phyloP scores from a whole-genome alignment of 495 filamentous ascomycete species.

The Jackrogersella minutella region DNA sequence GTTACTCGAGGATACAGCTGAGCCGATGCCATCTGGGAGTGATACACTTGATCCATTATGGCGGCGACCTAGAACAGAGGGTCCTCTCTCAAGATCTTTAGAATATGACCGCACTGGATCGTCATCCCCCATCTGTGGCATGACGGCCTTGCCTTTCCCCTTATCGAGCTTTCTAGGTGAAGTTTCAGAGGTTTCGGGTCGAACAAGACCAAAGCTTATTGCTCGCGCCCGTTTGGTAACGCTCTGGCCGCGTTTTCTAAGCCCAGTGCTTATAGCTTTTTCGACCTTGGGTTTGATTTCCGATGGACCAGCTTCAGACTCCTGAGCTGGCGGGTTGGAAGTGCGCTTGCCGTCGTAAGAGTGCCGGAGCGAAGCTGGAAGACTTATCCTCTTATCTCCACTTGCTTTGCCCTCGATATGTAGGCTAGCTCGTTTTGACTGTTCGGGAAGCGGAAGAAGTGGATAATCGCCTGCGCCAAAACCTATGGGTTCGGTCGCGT shows the following conservation, averaged over 20 bases:
- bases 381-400: constrained; percentile 69
- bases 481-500: constrained; percentile 44
- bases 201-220: constrained; percentile 48
- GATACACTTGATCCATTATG: constrained; percentile 51
- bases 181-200: constrained; percentile 27
- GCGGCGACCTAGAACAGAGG: constrained; percentile 43
- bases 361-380: constrained; percentile 65
- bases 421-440: constrained; percentile 66
- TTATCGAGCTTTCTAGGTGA: constrained; percentile 48
- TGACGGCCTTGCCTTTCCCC: constrained; percentile 57
- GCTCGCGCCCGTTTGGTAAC: constrained; percentile 42
- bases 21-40: constrained; percentile 55
- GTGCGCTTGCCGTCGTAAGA: constrained; percentile 59
- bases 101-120: constrained; percentile 47
- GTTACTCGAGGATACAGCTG: constrained; percentile 57
- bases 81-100: constrained; percentile 61
- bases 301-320: constrained; percentile 43
- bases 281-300: constrained; percentile 46
- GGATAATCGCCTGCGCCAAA: constrained; percentile 69
- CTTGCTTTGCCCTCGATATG: constrained; percentile 72
- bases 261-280: constrained; percentile 22
- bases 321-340: constrained; percentile 46
- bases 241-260: constrained; percentile 45
- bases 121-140: constrained; percentile 45
- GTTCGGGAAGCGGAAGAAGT: constrained; percentile 73